phyloP scores from a whole-genome alignment of 495 filamentous ascomycete species.

The Hypoxylon subgilvum region DNA sequence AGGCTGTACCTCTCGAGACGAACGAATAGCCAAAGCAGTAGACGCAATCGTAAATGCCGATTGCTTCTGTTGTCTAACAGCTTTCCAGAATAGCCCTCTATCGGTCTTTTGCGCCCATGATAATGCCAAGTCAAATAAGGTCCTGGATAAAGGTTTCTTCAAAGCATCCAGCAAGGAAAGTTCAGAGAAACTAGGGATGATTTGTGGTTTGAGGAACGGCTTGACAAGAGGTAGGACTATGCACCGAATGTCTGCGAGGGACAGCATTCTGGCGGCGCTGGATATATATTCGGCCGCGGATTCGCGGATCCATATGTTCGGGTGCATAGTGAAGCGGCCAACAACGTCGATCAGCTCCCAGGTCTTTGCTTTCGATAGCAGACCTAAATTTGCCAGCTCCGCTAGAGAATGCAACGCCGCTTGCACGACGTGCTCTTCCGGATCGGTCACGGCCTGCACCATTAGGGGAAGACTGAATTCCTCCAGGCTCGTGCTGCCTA shows the following conservation, averaged over 20 bases:
- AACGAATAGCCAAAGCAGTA: constrained; percentile 46
- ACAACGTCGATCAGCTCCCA: constrained; percentile 87
- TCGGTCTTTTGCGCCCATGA: constrained; percentile 84
- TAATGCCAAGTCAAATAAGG: constrained; percentile 82
- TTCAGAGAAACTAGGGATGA: constrained; percentile 68
- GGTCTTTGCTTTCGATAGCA: constrained; percentile 81
- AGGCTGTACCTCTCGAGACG: constrained; percentile 39
- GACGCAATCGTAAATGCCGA: constrained; percentile 69
- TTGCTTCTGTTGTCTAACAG: constrained; percentile 61
- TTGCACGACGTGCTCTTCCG: constrained; percentile 94
- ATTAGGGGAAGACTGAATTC: constrained; percentile 96
- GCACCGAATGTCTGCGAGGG: constrained; percentile 79
- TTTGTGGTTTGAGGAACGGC: constrained; percentile 78
- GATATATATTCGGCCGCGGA: constrained; percentile 83
- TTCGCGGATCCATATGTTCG: constrained; percentile 93
- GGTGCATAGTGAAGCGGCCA: constrained; percentile 85
- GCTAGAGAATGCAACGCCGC: constrained; percentile 86
- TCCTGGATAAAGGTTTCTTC: constrained; percentile 79
- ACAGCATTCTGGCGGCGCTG: constrained; percentile 76
- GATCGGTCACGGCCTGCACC: constrained; percentile 94
- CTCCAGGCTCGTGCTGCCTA: constrained; percentile 85
- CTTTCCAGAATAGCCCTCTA: constrained; percentile 84
- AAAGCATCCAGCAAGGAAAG: constrained; percentile 77
- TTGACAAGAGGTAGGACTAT: constrained; percentile 78
- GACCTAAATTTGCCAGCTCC: constrained; percentile 84